Percentiles rank a stretch among this genome's conserved stretches.
Conservation (phyloP, 179 eudicot genomes). For the Beta lomatogona region DNA sequence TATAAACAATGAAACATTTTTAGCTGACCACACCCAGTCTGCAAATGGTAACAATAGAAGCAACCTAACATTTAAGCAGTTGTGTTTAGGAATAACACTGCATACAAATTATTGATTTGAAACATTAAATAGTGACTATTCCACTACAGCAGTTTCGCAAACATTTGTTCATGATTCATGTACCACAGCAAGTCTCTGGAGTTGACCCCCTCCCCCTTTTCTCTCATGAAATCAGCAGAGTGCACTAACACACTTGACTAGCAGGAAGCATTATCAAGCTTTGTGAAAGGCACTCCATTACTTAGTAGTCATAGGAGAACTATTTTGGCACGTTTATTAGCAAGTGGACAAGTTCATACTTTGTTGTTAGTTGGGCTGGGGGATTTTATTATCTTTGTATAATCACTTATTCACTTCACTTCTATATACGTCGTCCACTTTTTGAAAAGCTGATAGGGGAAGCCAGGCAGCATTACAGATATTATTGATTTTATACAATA, state of each 20-base stretch:
- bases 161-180: too few species aligned
- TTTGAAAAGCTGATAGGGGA: background rate
- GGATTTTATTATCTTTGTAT: background rate
- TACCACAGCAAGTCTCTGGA: background rate
- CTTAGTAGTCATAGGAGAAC: too few species aligned
- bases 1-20: background rate
- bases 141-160: background rate
- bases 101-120: background rate
- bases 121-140: background rate
- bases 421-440: background rate
- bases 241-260: background rate
- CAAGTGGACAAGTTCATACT: background rate
- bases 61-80: background rate
- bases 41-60: background rate
- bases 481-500: background rate
- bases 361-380: background rate
- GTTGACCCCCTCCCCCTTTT: background rate
- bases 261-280: too few species aligned
- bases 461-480: background rate
- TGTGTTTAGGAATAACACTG: background rate
- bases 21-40: background rate
- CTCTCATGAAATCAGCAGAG: background rate
- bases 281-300: too few species aligned
- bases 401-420: background rate
- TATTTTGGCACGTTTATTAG: too few species aligned